phyloP scores from a whole-genome alignment of 345 rosid genomes.

The Citrus maxima region DNA sequence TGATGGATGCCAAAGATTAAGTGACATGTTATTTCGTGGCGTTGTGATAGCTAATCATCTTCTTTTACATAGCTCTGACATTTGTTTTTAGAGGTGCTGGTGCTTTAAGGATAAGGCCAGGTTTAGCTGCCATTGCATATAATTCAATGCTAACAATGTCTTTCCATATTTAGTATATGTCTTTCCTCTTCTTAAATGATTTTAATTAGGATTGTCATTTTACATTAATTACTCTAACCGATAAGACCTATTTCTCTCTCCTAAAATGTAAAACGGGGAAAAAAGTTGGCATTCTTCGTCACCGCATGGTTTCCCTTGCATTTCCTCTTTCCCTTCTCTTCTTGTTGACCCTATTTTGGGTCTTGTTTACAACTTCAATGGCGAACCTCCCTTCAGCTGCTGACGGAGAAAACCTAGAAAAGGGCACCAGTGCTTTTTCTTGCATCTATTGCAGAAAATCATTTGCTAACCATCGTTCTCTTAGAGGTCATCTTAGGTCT shows the following conservation, averaged over 20 bases:
- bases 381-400: constrained; percentile 20
- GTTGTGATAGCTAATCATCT: not conserved
- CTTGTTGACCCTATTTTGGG: not conserved
- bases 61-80: constrained; percentile 1
- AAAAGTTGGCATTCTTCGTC: constrained; percentile 13
- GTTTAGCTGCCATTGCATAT: not conserved
- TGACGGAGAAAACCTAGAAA: constrained; percentile 8
- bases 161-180: constrained; percentile 10
- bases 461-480: constrained; percentile 20
- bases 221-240: constrained; percentile 18
- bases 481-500: constrained; percentile 25
- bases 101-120: not conserved
- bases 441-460: constrained; percentile 27
- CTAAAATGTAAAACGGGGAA: constrained; percentile 10
- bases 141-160: constrained; percentile 12
- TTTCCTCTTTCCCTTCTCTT: constrained; percentile 4
- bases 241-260: constrained; percentile 2
- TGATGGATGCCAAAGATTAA: not conserved
- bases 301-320: constrained; percentile 1
- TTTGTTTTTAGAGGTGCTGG: constrained; percentile 7
- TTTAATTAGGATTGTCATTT: constrained; percentile 16
- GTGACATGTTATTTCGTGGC: constrained; percentile 12
- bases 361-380: constrained; percentile 12
- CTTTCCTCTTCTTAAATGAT: constrained; percentile 11
- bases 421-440: not conserved